These are phyloP conservation scores for Turritis glabra DNA, from an alignment of 345 rosid genomes.

Conservation along the genomic window DNA sequence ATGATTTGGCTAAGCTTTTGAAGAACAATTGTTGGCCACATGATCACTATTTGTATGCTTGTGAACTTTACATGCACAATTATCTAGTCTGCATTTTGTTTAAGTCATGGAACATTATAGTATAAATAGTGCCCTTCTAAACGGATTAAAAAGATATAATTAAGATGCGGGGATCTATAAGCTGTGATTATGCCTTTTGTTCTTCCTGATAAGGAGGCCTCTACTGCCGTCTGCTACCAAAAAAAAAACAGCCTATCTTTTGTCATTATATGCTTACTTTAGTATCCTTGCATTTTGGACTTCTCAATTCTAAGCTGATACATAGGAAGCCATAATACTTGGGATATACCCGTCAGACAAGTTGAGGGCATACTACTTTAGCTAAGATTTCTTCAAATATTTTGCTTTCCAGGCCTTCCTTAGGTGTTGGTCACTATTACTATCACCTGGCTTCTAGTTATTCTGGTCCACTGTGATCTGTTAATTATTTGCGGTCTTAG, in stretches of 20 bases:
- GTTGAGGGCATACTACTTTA: slow-evolving; percentile 5
- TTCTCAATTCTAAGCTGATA: slow-evolving; percentile 7
- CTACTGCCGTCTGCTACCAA: not conserved
- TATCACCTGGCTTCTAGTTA: slow-evolving; percentile 22
- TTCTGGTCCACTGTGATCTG: slow-evolving; percentile 7
- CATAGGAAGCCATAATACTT: not conserved
- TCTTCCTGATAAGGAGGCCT: not conserved
- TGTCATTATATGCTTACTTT: not conserved
- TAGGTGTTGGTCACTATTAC: not conserved
- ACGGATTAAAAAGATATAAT: not conserved
- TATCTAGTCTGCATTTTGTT: not conserved
- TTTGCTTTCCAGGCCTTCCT: slow-evolving; percentile 18
- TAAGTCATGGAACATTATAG: slow-evolving; percentile 9
- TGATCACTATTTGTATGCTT: not conserved
- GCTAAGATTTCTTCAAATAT: not conserved
- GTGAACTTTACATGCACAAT: not conserved
- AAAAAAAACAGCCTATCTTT: not conserved
- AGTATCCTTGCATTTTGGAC: not conserved
- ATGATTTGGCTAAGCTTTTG: not conserved
- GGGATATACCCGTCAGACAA: not conserved
- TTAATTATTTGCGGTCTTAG: not conserved
- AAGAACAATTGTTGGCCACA: not conserved
- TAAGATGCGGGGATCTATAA: slow-evolving; percentile 20
- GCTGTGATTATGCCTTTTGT: slow-evolving; percentile 20
- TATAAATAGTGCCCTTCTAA: not conserved